Evolutionary conservation across 1,284 basidiomycete species (phyloP).

Genomic region (Tetrapyrgos nigripes): DNA sequence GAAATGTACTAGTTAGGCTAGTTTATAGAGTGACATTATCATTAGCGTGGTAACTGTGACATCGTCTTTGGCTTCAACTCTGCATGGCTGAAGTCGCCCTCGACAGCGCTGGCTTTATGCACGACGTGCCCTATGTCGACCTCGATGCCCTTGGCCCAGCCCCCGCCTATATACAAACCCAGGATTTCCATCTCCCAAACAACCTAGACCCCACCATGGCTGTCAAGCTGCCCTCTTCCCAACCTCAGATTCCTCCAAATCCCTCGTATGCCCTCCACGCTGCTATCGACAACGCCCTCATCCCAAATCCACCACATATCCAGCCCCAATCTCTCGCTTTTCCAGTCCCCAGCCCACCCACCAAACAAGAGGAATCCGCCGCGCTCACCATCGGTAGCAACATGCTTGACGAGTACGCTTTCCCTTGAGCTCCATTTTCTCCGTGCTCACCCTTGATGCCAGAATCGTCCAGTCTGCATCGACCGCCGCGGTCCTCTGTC

Average conservation of each 20-base stretch:
- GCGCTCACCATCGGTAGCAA: slow-evolving; percentile 10
- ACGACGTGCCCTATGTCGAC: slow-evolving; percentile 41
- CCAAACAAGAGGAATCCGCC: neutral
- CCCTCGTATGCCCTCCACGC: slow-evolving; percentile 53
- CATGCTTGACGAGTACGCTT: slow-evolving; percentile 13
- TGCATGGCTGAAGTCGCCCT: neutral
- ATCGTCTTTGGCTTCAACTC: neutral
- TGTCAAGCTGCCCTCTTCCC: slow-evolving; percentile 48
- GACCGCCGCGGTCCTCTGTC: slow-evolving; percentile 44
- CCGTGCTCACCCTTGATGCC: slow-evolving; percentile 18
- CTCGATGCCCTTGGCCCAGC: slow-evolving; percentile 40
- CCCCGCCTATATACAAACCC: slow-evolving; percentile 25
- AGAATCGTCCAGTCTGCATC: slow-evolving; percentile 50
- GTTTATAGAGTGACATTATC: neutral
- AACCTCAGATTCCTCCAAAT: slow-evolving; percentile 48
- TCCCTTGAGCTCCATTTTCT: neutral
- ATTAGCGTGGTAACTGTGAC: neutral
- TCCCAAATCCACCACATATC: slow-evolving; percentile 36
- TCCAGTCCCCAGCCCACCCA: slow-evolving; percentile 17
- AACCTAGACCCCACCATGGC: slow-evolving; percentile 34
- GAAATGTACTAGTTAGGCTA: slow-evolving; percentile 9
- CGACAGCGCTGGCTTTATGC: slow-evolving; percentile 33
- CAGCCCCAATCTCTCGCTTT: slow-evolving; percentile 43
- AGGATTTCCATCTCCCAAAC: slow-evolving; percentile 14
- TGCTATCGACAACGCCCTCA: slow-evolving; percentile 46